Conservation (phyloP, 495 filamentous ascomycete species). For the Peziza echinospora region DNA sequence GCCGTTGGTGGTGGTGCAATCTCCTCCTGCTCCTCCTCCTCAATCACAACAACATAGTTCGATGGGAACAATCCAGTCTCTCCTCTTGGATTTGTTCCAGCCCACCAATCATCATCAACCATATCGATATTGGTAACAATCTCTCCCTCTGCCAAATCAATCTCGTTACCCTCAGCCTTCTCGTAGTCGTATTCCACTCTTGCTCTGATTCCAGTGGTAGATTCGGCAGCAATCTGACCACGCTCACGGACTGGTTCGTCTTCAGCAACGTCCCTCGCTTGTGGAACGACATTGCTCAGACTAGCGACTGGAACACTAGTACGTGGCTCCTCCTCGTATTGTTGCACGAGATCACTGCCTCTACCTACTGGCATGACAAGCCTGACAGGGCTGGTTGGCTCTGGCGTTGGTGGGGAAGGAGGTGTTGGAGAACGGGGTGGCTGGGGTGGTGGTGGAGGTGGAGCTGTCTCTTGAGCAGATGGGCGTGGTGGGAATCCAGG, state of each 20-base stretch:
- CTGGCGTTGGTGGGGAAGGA: slow-evolving; percentile 34
- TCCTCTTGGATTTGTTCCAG: slow-evolving; percentile 61
- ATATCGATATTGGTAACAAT: slow-evolving; percentile 88
- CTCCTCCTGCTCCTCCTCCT: slow-evolving; percentile 25
- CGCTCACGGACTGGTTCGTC: slow-evolving; percentile 40
- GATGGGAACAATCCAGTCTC: slow-evolving; percentile 82
- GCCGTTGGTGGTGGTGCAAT: slow-evolving; percentile 12
- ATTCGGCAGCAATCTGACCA: slow-evolving; percentile 35
- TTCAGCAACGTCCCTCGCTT: slow-evolving; percentile 40
- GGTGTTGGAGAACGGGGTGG: slow-evolving; percentile 29
- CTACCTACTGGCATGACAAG: slow-evolving; percentile 72
- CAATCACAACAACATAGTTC: slow-evolving; percentile 82
- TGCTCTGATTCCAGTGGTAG: slow-evolving; percentile 37
- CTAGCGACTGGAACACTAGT: slow-evolving; percentile 33
- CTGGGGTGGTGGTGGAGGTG: not conserved
- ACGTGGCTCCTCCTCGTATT: slow-evolving; percentile 21
- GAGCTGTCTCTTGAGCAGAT: slow-evolving; percentile 29
- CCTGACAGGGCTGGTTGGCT: slow-evolving; percentile 48
- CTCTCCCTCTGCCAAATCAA: slow-evolving; percentile 78
- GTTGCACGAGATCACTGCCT: slow-evolving; percentile 31
- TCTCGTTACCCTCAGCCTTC: slow-evolving; percentile 88
- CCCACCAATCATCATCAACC: slow-evolving; percentile 97
- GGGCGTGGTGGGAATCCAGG: slow-evolving; percentile 47
- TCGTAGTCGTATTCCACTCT: slow-evolving; percentile 88
- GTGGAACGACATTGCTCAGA: slow-evolving; percentile 36